Evolutionary conservation across 2,329 filamentous ascomycete genomes (phyloP).

Genomic region (Madurella mycetomatis): DNA sequence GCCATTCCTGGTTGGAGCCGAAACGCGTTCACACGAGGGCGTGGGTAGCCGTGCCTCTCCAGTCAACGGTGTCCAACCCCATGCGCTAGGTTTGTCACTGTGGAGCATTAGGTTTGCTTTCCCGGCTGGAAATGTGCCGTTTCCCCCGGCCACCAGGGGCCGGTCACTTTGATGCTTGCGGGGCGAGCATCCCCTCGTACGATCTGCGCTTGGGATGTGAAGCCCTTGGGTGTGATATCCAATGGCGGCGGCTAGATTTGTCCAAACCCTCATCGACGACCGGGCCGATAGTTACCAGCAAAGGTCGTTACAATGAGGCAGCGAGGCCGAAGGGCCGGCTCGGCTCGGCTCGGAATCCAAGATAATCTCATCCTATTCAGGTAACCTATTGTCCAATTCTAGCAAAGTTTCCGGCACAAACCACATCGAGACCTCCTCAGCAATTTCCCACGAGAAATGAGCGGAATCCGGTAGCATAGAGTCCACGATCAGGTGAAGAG

Average conservation of each 20-base stretch:
- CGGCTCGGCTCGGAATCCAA: conserved; percentile 3
- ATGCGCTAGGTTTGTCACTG: neutral
- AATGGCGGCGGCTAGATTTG: neutral
- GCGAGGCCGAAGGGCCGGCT: neutral
- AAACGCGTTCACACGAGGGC: conserved; percentile 5
- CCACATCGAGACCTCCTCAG: neutral
- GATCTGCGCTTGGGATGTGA: neutral
- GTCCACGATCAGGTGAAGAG: neutral
- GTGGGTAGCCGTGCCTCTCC: conserved; percentile 9
- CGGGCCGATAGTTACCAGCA: conserved; percentile 3
- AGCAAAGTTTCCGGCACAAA: conserved; percentile 7
- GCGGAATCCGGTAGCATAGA: neutral
- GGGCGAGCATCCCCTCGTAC: neutral
- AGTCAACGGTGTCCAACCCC: neutral
- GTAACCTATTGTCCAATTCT: conserved; percentile 5
- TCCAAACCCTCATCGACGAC: neutral
- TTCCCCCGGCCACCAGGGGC: neutral
- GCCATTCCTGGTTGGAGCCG: conserved; percentile 4
- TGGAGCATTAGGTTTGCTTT: neutral
- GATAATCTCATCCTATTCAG: conserved; percentile 1
- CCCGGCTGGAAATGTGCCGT: neutral
- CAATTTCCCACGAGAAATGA: conserved; percentile 12
- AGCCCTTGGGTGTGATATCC: neutral
- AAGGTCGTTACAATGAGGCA: neutral
- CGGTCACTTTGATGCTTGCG: neutral